Evolutionary conservation across 2,329 filamentous ascomycete genomes (phyloP).

Genomic region (Beauveria bassiana): DNA sequence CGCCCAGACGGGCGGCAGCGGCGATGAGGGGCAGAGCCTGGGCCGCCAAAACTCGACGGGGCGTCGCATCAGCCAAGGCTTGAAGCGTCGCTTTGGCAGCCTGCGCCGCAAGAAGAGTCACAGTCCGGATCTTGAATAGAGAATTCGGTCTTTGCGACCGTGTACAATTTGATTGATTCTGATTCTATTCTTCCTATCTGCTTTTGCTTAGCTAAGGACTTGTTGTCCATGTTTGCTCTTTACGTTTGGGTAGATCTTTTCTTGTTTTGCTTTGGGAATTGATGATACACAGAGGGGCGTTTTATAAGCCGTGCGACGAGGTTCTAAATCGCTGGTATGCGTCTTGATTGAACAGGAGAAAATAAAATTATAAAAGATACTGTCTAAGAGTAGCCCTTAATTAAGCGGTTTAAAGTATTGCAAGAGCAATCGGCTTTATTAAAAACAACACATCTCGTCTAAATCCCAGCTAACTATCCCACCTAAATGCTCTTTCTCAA

Average conservation of each 20-base stretch:
- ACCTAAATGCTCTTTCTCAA: no score
- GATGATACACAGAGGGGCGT: not conserved
- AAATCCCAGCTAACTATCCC: no score
- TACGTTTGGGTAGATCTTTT: not conserved
- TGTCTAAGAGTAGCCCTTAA: no score
- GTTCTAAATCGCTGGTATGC: no score
- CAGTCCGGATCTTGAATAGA: conserved; percentile 11
- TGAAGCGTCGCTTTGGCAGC: conserved; percentile 48
- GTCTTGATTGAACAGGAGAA: no score
- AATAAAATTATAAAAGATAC: no score
- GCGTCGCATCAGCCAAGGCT: conserved; percentile 38
- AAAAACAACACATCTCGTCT: no score
- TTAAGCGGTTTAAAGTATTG: no score
- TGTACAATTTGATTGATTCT: not conserved
- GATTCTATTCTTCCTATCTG: not conserved
- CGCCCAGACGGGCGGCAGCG: conserved; percentile 12
- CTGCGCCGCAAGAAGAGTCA: conserved; percentile 36
- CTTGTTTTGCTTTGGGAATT: not conserved
- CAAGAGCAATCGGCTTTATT: no score
- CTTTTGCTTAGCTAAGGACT: not conserved
- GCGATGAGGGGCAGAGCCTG: conserved; percentile 16
- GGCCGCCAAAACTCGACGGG: conserved; percentile 35
- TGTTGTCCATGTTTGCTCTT: not conserved
- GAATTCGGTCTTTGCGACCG: not conserved
- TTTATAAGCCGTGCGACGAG: not conserved